Evolutionary conservation across 2,329 filamentous ascomycete genomes (phyloP).

Genomic region (Laburnicola sp.): DNA sequence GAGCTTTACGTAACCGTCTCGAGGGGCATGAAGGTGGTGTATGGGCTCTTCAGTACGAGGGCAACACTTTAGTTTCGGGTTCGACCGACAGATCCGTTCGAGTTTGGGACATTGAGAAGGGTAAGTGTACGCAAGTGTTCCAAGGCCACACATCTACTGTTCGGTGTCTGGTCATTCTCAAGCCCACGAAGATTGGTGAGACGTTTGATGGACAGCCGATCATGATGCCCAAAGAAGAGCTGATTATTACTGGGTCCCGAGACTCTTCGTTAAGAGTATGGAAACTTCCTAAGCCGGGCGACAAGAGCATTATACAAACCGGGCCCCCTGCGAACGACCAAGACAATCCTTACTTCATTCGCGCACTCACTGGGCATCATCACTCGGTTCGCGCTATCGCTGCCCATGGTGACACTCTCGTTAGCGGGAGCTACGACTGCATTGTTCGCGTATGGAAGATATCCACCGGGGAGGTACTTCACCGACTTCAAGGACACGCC

Average conservation of each 20-base stretch:
- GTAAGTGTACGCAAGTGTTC: constrained; percentile 91
- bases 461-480: constrained; percentile 85
- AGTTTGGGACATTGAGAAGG: constrained; percentile 98
- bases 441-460: constrained; percentile 97
- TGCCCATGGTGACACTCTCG: constrained; percentile 90
- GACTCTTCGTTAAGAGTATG: constrained; percentile 94
- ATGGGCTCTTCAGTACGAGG: constrained; percentile 95
- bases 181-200: constrained; percentile 78
- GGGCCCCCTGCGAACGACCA: constrained; percentile 71
- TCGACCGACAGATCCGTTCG: constrained; percentile 96
- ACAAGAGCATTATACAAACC: constrained; percentile 76
- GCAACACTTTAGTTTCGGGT: constrained; percentile 91
- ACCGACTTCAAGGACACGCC: constrained; percentile 81
- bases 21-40: constrained; percentile 96
- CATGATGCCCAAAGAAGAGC: constrained; percentile 89
- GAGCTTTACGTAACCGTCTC: constrained; percentile 77
- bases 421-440: constrained; percentile 95
- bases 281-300: constrained; percentile 82
- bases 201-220: constrained; percentile 71
- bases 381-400: constrained; percentile 97
- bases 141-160: constrained; percentile 98
- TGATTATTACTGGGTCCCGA: constrained; percentile 96
- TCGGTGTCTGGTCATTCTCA: constrained; percentile 89
- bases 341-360: constrained; percentile 93
- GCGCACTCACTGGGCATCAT: constrained; percentile 80